Conservation (phyloP, 352 stramenopile species). For the Globisporangium lucens region DNA sequence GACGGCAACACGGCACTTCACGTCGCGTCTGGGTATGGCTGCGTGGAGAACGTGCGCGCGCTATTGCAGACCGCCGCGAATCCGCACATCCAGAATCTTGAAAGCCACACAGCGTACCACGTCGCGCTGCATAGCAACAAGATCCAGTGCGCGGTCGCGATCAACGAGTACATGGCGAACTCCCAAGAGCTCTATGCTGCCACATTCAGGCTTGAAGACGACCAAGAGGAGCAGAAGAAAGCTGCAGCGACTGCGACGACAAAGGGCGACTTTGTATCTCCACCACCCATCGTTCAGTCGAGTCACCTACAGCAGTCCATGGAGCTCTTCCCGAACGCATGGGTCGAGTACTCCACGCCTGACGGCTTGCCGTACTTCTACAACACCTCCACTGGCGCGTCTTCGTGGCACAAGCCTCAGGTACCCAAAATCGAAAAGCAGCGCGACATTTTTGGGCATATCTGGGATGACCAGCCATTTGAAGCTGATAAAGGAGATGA, state of each 20-base stretch:
- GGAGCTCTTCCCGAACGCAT: constrained; percentile 18
- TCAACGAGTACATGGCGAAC: constrained; percentile 56
- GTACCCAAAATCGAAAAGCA: background rate
- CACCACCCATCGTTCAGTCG: background rate
- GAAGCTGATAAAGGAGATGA: background rate
- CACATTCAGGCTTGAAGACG: background rate
- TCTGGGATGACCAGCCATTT: constrained; percentile 3
- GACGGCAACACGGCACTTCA: constrained; percentile 67
- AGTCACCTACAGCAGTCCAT: background rate
- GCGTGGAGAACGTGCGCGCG: constrained; percentile 41
- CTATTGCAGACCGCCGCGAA: constrained; percentile 60
- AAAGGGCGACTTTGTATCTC: constrained; percentile 1
- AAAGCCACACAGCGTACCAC: constrained; percentile 46
- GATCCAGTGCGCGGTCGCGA: constrained; percentile 45
- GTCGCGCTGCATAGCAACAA: constrained; percentile 55
- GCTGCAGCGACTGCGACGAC: background rate
- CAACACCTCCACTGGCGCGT: constrained; percentile 48
- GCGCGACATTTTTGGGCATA: constrained; percentile 8
- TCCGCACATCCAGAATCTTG: constrained; percentile 37
- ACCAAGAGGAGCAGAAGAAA: background rate
- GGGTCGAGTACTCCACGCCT: constrained; percentile 46
- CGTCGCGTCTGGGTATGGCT: constrained; percentile 55
- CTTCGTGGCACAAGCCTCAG: constrained; percentile 47
- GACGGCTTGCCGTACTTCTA: constrained; percentile 68
- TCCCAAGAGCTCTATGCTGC: constrained; percentile 24